A percentile compares a stretch with the other conserved stretches of the same genome.
Conservation (phyloP, 1,139 yeast genomes). For the Pichia sp. region DNA sequence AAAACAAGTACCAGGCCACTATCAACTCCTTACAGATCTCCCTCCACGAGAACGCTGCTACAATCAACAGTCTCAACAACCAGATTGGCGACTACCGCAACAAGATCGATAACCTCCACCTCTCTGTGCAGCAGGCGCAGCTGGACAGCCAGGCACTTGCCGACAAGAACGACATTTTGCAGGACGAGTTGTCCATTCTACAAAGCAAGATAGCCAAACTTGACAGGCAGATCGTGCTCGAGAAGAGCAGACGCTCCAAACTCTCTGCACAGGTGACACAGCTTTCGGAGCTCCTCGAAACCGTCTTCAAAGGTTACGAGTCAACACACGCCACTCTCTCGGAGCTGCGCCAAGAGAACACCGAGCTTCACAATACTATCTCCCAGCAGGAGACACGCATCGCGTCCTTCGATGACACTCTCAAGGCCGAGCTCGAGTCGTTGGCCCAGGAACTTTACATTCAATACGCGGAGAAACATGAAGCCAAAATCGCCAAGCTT, state of each 20-base stretch:
- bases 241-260: neutral
- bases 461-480: slow-evolving; percentile 69
- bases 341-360: slow-evolving; percentile 6
- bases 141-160: neutral
- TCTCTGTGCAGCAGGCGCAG: slow-evolving; percentile 10
- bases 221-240: slow-evolving; percentile 5
- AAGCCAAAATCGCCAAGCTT: slow-evolving; percentile 53
- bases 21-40: slow-evolving; percentile 4
- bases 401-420: slow-evolving; percentile 40
- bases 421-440: slow-evolving; percentile 49
- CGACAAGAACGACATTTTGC: slow-evolving; percentile 5
- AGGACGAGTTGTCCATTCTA: slow-evolving; percentile 4
- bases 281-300: slow-evolving; percentile 10
- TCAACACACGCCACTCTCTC: neutral
- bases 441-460: slow-evolving; percentile 63
- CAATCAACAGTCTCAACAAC: slow-evolving; percentile 12
- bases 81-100: slow-evolving; percentile 10
- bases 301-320: slow-evolving; percentile 6
- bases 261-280: slow-evolving; percentile 7
- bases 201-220: slow-evolving; percentile 1
- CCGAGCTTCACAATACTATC: slow-evolving; percentile 3
- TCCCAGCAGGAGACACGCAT: slow-evolving; percentile 23
- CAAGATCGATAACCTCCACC: slow-evolving; percentile 14
- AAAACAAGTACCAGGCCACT: slow-evolving; percentile 12
- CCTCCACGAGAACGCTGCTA: neutral